These are phyloP conservation scores for Artomyces pyxidatus DNA, from an alignment of 768 basidiomycete species.

Conservation along the genomic window DNA sequence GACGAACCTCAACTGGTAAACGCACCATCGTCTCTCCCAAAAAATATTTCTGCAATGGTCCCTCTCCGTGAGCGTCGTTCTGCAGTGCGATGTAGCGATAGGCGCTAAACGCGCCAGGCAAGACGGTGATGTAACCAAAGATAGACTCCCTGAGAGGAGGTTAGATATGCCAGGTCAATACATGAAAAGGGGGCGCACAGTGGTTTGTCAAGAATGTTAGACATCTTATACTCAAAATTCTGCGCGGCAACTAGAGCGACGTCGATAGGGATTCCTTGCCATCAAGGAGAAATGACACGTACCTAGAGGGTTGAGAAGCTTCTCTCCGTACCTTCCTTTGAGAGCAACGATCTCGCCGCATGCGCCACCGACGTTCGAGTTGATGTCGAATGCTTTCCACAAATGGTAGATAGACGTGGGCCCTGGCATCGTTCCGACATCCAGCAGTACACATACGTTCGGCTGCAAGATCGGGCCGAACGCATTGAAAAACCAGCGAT, in stretches of 20 bases:
- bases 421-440: conserved; percentile 82
- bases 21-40: conserved; percentile 86
- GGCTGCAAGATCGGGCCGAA: conserved; percentile 78
- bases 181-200: conserved; percentile 30
- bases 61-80: conserved; percentile 76
- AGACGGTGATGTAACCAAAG: conserved; percentile 91
- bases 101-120: conserved; percentile 90
- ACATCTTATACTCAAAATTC: conserved; percentile 94
- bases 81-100: conserved; percentile 88
- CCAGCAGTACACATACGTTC: conserved; percentile 88
- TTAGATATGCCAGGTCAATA: conserved; percentile 1
- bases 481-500: conserved; percentile 93
- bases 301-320: conserved; percentile 72
- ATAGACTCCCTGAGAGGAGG: conserved; percentile 49
- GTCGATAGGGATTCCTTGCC: not conserved
- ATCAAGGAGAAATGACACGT: not conserved
- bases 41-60: conserved; percentile 94
- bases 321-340: conserved; percentile 75
- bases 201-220: conserved; percentile 89
- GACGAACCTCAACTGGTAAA: conserved; percentile 1
- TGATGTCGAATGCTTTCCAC: conserved; percentile 93
- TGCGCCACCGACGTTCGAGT: conserved; percentile 84
- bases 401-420: conserved; percentile 86
- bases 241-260: conserved; percentile 64
- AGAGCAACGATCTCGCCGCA: conserved; percentile 95